Evolutionary conservation across 495 filamentous ascomycete genomes (phyloP), one percentile per base, ranked within the genome.

Genomic region (Tuber aestivum): DNA sequence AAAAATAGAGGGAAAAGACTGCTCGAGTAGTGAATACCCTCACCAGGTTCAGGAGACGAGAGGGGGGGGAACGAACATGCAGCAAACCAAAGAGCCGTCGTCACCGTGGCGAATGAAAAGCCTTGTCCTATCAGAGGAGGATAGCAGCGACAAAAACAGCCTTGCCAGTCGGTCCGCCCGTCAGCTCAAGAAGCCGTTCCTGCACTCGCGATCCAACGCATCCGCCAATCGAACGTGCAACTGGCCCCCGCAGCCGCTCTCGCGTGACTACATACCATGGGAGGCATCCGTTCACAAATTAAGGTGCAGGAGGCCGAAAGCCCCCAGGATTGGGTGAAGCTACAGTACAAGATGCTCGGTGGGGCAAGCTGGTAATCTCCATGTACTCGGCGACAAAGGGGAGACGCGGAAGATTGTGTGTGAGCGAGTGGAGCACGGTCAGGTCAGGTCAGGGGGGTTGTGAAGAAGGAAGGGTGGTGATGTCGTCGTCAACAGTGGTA

Each of bases 211-310:
- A 74, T 70, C 70, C 44, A 71, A 78, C 78, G 75, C 32, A 69
- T 72, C 78, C 56, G 56, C 56, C 70, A 79, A 79, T 79, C 70
- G 77, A 75, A 79, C 70, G 70, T 79, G 75, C 72, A 72, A 71
- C 40, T 69, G 71, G 71, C 78, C 76, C 76, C 78, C 70, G 72
- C 78, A 74, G 70, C 69, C 76, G 78, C 44, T 73, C 73, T 79
- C 78, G 78, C 76, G 78, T 79, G 78, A 79, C 77, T 79, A 41
- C 72, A 65, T 65, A 65, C 72, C 77, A 71, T 75, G 77, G 72
- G 27, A 79, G 78, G 77, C 78, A 79, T 75, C 78, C 75, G 73
- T 75, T 75, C 72, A 73, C 70, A 79, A 79, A 79, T 79, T 79
- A 75, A 79, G 78, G 76, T 72, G 56, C 56, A 65, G 56, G 35